phyloP scores from a whole-genome alignment of 805 yeast genomes.

The Babjeviella inositovora region DNA sequence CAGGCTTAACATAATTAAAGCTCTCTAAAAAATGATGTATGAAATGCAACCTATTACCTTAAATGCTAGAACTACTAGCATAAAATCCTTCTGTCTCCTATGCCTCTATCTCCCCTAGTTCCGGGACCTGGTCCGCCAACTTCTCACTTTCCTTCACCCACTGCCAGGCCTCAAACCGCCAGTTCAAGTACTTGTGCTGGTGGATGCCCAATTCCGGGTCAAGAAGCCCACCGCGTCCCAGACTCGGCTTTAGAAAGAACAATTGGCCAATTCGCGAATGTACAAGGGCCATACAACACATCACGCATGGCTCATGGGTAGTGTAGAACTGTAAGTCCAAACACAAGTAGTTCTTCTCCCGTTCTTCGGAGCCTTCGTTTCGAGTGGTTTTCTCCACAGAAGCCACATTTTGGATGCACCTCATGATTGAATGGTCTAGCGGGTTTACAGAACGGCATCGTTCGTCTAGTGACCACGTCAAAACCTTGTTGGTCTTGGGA shows the following conservation, averaged over 20 bases:
- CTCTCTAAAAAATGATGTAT: no score
- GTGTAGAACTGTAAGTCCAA: conserved; percentile 65
- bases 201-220: conserved; percentile 53
- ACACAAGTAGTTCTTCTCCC: conserved; percentile 42
- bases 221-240: conserved; percentile 37
- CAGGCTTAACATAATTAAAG: no score
- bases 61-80: no score
- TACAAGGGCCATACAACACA: conserved; percentile 93
- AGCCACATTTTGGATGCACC: conserved; percentile 53
- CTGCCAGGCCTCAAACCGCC: conserved; percentile 75
- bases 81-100: conserved; percentile 1
- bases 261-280: conserved; percentile 74
- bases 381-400: conserved; percentile 27
- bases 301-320: conserved; percentile 91
- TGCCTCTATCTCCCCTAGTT: no score
- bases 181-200: conserved; percentile 58
- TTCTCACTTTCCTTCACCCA: conserved; percentile 26
- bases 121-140: conserved; percentile 2
- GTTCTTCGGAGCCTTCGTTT: conserved; percentile 12
- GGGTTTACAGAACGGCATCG: conserved; percentile 25
- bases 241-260: conserved; percentile 35
- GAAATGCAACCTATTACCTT: no score
- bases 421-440: conserved; percentile 62
- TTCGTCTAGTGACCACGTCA: conserved; percentile 20
- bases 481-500: conserved; percentile 23